Conservation (phyloP, 2,329 filamentous ascomycete species). For the Hypocrella siamensis region DNA sequence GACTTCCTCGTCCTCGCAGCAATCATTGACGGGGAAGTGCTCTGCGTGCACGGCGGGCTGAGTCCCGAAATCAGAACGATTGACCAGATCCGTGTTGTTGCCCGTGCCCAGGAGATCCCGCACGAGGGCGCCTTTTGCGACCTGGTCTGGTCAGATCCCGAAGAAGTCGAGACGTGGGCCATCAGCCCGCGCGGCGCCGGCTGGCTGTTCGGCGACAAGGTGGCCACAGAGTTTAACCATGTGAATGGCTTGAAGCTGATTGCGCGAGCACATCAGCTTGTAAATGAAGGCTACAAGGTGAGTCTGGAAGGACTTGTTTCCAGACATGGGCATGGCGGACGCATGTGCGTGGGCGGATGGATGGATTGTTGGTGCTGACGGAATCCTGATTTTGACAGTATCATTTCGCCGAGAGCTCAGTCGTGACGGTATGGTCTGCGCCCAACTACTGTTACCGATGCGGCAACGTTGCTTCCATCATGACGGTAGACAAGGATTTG, state of each 20-base stretch:
- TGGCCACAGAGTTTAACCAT: slow-evolving; percentile 93
- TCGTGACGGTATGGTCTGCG: slow-evolving; percentile 96
- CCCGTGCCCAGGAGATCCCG: slow-evolving; percentile 92
- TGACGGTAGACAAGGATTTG: slow-evolving; percentile 74
- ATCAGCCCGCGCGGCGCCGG: slow-evolving; percentile 90
- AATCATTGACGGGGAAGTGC: slow-evolving; percentile 95
- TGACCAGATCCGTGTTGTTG: slow-evolving; percentile 97
- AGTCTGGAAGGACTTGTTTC: neutral
- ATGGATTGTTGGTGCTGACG: too few relatives aligned
- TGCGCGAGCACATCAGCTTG: slow-evolving; percentile 90
- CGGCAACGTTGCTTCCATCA: slow-evolving; percentile 92
- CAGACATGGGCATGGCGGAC: neutral
- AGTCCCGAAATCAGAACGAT: slow-evolving; percentile 90
- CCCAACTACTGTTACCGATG: slow-evolving; percentile 94
- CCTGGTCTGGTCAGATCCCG: slow-evolving; percentile 93
- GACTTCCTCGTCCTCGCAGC: slow-evolving; percentile 94
- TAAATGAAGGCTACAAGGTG: slow-evolving; percentile 96
- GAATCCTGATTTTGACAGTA: slow-evolving; percentile 36
- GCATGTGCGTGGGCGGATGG: too few relatives aligned
- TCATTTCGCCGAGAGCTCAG: slow-evolving; percentile 87
- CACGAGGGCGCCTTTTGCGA: slow-evolving; percentile 98
- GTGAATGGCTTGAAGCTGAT: slow-evolving; percentile 96
- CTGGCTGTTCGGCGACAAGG: slow-evolving; percentile 94
- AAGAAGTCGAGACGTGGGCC: slow-evolving; percentile 93
- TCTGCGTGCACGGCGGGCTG: slow-evolving; percentile 89